A percentile compares a stretch with the other conserved stretches of the same genome.
Evolutionary conservation across 2,329 filamentous ascomycete genomes (phyloP).

Genomic region (Byssochlamys sp.): DNA sequence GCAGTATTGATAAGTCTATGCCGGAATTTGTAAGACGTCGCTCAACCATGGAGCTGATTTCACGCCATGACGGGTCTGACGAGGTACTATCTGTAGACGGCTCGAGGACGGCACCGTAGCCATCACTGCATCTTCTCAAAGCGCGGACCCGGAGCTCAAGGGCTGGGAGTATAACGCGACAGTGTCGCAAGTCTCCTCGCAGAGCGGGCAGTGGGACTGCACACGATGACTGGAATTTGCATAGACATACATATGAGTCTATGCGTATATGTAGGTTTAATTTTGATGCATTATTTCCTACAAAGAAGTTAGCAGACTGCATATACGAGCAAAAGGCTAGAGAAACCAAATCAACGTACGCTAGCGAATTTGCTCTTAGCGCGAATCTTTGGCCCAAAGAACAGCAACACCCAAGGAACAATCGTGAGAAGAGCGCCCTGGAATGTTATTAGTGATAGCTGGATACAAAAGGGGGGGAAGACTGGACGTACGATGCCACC

Average conservation of each 20-base stretch:
- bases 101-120: background rate
- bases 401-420: conserved; percentile 78
- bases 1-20: background rate
- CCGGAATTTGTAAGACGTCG: background rate
- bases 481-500: conserved; percentile 55
- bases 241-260: background rate
- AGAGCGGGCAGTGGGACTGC: background rate
- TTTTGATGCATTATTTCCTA: conserved; percentile 11
- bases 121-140: background rate
- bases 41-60: background rate
- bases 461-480: background rate
- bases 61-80: background rate
- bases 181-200: background rate
- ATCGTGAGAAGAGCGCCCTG: conserved; percentile 53
- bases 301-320: conserved; percentile 1
- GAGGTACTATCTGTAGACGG: background rate
- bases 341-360: conserved; percentile 29
- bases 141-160: background rate
- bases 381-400: conserved; percentile 68
- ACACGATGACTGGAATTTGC: background rate
- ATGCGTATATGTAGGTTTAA: background rate
- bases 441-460: conserved; percentile 4
- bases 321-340: conserved; percentile 3
- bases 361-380: conserved; percentile 66
- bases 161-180: background rate